Evolutionary conservation across 768 basidiomycete genomes (phyloP), one percentile per base, ranked within the genome.

Genomic region (Phanerochaete carnosa): DNA sequence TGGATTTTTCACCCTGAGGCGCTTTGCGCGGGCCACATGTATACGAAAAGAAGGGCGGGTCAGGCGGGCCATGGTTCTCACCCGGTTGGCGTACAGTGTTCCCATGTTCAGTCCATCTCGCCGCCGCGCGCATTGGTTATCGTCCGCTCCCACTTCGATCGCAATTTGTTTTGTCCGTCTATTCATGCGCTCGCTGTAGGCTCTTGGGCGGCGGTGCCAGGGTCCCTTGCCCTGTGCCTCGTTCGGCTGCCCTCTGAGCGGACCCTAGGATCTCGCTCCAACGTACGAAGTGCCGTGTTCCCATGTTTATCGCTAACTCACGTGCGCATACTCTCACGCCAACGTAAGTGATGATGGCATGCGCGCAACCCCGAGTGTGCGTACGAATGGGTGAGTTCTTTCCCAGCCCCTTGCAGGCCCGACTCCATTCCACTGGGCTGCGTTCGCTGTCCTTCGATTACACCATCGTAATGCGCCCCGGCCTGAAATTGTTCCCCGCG

Each of bases 21-120:
- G 33, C 51, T 30, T 25, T 30, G 50, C 12, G 53, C 53, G 53
- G 30, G 53, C 16, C 54, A 55, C 43, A 37, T 39, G 54, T 55
- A 15, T 55, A 55, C 33, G 54, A 55, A 55, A 55, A 55, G 54
- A 55, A 55, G 54, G 54, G 54, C 54, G 54, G 54, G 54, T 55
- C 54, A 55, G 54, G 39, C 54, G 54, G 54, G 33, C 25, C 22
- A 43, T 9, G 39, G 39, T 43, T 43, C 39, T 43, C 39, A 19
- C 39, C 39, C 30, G 25, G 12, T 13, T 55, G 33, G 32, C 51
- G 29, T 29, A 29, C 33, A 4, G 28, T 22, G 54, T 55, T 55
- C 54, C 54, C 54, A 55, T 55, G 54, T 35, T 37, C 54, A 3
- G 8, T 39, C 51, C 51, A 25, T 49, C n/a, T 52, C 54, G 23